A percentile compares a stretch with the other conserved stretches of the same genome.
Evolutionary conservation across 78 protist genomes (phyloP).

Genomic region (Polysphondylium violaceum): DNA sequence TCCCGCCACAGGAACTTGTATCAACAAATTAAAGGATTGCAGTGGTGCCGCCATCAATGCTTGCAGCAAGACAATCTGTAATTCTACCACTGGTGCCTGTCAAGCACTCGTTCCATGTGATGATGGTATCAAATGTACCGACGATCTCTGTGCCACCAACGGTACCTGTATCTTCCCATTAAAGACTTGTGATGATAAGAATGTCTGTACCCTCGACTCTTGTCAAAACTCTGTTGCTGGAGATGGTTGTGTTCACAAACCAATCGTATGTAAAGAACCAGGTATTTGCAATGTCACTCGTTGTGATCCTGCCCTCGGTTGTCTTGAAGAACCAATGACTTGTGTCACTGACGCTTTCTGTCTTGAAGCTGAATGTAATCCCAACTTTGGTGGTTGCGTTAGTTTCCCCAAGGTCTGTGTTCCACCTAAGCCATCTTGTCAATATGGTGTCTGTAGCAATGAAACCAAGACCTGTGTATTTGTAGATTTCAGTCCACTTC

Average conservation of each 20-base stretch:
- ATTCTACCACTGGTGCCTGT: neutral
- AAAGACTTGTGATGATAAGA: conserved; percentile 29
- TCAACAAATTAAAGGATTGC: neutral
- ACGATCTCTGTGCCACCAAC: conserved; percentile 55
- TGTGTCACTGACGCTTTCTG: conserved; percentile 18
- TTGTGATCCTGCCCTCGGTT: conserved; percentile 5
- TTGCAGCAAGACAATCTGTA: conserved; percentile 25
- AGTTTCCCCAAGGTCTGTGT: conserved; percentile 15
- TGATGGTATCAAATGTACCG: conserved; percentile 25
- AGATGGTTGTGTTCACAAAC: neutral
- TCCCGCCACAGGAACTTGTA: conserved; percentile 21
- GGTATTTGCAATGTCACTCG: conserved; percentile 1
- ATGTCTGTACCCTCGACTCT: conserved; percentile 31
- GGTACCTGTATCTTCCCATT: neutral
- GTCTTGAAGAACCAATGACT: neutral
- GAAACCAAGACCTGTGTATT: conserved; percentile 6
- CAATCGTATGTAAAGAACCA: neutral
- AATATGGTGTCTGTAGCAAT: conserved; percentile 62
- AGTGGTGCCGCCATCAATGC: neutral
- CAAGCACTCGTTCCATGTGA: conserved; percentile 6
- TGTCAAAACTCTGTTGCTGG: neutral
- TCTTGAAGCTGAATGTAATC: neutral
- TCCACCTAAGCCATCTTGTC: conserved; percentile 15
- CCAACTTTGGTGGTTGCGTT: neutral
- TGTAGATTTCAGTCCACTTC: conserved; percentile 22